Base-by-base conservation (phyloP, 1,284 basidiomycete species). In the Malassezia sp. region DNA sequence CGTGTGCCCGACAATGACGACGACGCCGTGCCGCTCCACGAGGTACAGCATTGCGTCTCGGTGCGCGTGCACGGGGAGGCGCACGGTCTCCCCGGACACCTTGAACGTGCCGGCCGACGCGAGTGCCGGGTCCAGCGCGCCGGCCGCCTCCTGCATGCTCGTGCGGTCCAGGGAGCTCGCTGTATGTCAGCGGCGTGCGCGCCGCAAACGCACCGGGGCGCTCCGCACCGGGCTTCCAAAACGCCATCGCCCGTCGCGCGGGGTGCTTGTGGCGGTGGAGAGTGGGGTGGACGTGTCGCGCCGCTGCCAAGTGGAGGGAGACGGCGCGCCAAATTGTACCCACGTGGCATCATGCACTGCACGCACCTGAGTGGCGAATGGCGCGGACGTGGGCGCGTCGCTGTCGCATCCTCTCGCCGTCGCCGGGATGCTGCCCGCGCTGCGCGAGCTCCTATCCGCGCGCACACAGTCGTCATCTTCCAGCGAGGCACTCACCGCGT, bases 41-140 rank as follows among this genome's bases (percentile, higher is more conserved):
- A 82, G 81, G 66, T 86, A 84, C 3, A 96, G 72, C 11, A 96
- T 74, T 52, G 81, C 80, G 32, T 83, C 75, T 41, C 87, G 77
- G 69, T 93, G 85, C 64, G 85, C 86, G 71, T 78, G 82, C 53
- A 96, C 91, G 0, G 90, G 89, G 28, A 96, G 74, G 6, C 80
- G 75, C 68, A 84, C 76, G 5, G 82, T 79, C 15, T n/a, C 30
- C 21, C 20, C 35, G 10, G n/a, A n/a, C n/a, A n/a, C n/a, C n/a
- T n/a, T n/a, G n/a, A n/a, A n/a, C n/a, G 27, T 22, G 22, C 31
- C 31, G 6, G 38, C 40, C 9, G 28, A 31, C 14, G 47, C 18
- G 10, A 31, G 15, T 4, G 46, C 33, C 20, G 49, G 37, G 15
- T 18, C 38, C 14, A 40, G 24, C 23, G 44, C 48, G 15, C 51